These are phyloP conservation scores for Cinchona pubescens DNA, from an alignment of 257 asterid species.

Conservation along the genomic window DNA sequence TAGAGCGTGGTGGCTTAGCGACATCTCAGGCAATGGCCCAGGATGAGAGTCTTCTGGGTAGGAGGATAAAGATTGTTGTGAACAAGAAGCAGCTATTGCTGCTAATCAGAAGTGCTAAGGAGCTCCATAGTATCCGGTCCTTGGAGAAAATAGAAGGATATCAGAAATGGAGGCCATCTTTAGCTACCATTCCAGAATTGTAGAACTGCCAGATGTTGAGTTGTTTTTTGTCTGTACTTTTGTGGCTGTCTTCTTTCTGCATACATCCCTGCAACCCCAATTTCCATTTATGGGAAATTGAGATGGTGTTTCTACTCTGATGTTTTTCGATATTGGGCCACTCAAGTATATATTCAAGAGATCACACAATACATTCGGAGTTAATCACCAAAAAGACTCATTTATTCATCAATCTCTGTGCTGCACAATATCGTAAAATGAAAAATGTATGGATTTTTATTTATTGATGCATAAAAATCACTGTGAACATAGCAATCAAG, in stretches of 20 bases:
- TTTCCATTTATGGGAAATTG: conserved; percentile 14
- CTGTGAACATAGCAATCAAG: not conserved
- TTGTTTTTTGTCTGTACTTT: not conserved
- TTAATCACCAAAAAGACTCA: too few relatives aligned
- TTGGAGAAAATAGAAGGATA: conserved; percentile 1
- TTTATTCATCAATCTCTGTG: not conserved
- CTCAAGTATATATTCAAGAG: not conserved
- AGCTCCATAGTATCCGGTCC: conserved; percentile 30
- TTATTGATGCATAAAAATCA: not conserved
- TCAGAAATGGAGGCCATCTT: conserved; percentile 51
- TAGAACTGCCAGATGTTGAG: not conserved
- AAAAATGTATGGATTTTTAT: not conserved
- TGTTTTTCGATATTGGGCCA: not conserved
- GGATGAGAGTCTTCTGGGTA: conserved; percentile 18
- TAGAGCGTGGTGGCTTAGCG: conserved; percentile 13
- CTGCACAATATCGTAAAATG: not conserved
- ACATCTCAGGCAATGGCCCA: conserved; percentile 12
- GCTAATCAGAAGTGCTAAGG: conserved; percentile 34
- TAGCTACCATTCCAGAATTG: conserved; percentile 49
- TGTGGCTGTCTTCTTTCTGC: not conserved
- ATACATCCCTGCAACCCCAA: conserved; percentile 18
- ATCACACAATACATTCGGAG: not conserved
- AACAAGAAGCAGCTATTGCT: conserved; percentile 50
- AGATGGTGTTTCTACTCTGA: conserved; percentile 2
- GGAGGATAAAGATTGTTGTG: conserved; percentile 51